Evolutionary conservation across 345 rosid genomes (phyloP).

Genomic region (Barbarea vulgaris): DNA sequence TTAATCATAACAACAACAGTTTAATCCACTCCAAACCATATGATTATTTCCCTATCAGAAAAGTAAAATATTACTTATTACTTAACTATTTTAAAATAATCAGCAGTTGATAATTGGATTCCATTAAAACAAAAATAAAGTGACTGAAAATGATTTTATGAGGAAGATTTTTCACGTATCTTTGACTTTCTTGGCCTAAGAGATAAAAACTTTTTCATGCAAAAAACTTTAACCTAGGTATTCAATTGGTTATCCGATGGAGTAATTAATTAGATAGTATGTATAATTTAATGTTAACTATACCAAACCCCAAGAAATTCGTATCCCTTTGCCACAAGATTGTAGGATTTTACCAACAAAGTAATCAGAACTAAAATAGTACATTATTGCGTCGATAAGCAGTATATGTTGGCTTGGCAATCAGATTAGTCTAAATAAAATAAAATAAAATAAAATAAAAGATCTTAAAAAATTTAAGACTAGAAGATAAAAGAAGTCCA

Average conservation of each 20-base stretch:
- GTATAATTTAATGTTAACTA: neutral
- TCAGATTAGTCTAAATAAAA: constrained; percentile 5
- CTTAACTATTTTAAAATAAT: neutral
- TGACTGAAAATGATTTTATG: neutral
- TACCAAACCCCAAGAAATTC: constrained; percentile 44
- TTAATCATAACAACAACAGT: constrained; percentile 38
- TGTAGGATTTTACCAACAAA: constrained; percentile 25
- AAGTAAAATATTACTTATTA: too few species aligned
- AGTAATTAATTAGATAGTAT: too few species aligned
- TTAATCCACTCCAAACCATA: constrained; percentile 34
- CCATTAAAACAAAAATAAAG: constrained; percentile 8
- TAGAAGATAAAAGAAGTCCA: constrained; percentile 31
- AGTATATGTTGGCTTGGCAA: constrained; percentile 28
- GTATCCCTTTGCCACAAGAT: constrained; percentile 28
- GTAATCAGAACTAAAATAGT: constrained; percentile 32
- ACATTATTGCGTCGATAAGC: constrained; percentile 11
- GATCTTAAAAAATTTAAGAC: neutral
- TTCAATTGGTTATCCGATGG: constrained; percentile 20
- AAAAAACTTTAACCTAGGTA: constrained; percentile 12
- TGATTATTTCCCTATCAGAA: constrained; percentile 33
- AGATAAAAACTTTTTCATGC: constrained; percentile 24
- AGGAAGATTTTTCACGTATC: constrained; percentile 25
- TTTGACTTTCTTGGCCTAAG: constrained; percentile 40
- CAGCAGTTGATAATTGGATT: constrained; percentile 35
- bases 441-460: too few species aligned